A percentile compares a stretch with the other conserved stretches of the same genome.
phyloP scores from a whole-genome alignment of 495 filamentous ascomycete species.

The Trichoderma erinaceum region DNA sequence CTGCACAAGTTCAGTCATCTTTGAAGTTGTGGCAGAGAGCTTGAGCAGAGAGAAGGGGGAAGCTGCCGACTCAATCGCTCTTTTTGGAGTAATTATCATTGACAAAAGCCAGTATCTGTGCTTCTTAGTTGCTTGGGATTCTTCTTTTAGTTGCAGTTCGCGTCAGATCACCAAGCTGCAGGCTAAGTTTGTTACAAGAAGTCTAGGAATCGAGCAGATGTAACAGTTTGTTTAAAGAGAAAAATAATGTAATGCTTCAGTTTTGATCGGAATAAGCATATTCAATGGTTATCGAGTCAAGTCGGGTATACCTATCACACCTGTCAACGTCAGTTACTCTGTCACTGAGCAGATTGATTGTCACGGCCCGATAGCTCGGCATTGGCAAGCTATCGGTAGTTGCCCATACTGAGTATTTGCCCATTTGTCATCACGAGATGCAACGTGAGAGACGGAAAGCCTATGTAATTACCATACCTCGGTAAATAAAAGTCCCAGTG shows the following conservation, averaged over 20 bases:
- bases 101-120: not conserved
- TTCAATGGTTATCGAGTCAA: not conserved
- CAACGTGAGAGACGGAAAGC: not conserved
- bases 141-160: not conserved
- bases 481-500: not conserved
- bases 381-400: not conserved
- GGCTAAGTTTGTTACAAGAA: not conserved
- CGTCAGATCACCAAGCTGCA: not conserved
- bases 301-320: not conserved
- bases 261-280: not conserved
- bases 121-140: not conserved
- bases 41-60: not conserved
- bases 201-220: slow-evolving; percentile 2
- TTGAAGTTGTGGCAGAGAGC: not conserved
- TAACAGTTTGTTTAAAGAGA: not conserved
- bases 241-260: not conserved
- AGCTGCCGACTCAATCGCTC: not conserved
- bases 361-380: slow-evolving; percentile 2
- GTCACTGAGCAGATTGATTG: not conserved
- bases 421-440: not conserved
- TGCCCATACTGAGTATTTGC: not conserved
- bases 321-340: not conserved
- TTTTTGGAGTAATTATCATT: not conserved
- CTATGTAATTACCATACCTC: not conserved
- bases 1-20: not conserved